Evolutionary conservation across 176 grass and related monocot species (phyloP).

Genomic region (Carex cristatella): DNA sequence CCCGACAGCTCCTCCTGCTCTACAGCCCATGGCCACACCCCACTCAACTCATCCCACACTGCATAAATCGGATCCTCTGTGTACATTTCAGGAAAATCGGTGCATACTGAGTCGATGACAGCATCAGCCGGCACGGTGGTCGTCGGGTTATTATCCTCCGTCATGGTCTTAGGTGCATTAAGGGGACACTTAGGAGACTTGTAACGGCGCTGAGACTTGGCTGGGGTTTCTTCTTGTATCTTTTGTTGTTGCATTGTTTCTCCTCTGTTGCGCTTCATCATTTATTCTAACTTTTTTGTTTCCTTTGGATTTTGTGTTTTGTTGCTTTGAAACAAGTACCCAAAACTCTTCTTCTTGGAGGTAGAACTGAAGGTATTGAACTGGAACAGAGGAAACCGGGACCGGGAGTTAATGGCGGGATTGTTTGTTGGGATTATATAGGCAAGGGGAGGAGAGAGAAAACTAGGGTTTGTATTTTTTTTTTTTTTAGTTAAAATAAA

Average conservation of each 20-base stretch:
- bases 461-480: constrained; percentile 13
- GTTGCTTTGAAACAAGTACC: background rate
- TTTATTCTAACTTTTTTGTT: background rate
- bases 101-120: background rate
- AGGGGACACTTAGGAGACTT: constrained; percentile 2
- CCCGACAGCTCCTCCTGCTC: constrained; percentile 19
- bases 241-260: constrained; percentile 24
- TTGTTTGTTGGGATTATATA: constrained; percentile 23
- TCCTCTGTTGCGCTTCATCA: constrained; percentile 20
- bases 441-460: constrained; percentile 7
- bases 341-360: background rate
- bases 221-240: constrained; percentile 2
- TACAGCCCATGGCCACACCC: background rate
- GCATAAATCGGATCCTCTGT: background rate
- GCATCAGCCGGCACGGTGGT: background rate
- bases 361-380: background rate
- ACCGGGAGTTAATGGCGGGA: background rate
- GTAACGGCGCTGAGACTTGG: constrained; percentile 20
- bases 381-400: background rate
- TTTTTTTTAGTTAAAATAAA: background rate
- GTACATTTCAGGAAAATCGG: background rate
- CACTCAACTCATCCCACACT: constrained; percentile 4
- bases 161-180: background rate
- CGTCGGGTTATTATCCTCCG: constrained; percentile 10
- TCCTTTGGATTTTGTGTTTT: background rate